These are phyloP conservation scores for Candida parachauliodes DNA, from an alignment of 805 yeast genomes.

Conservation along the genomic window DNA sequence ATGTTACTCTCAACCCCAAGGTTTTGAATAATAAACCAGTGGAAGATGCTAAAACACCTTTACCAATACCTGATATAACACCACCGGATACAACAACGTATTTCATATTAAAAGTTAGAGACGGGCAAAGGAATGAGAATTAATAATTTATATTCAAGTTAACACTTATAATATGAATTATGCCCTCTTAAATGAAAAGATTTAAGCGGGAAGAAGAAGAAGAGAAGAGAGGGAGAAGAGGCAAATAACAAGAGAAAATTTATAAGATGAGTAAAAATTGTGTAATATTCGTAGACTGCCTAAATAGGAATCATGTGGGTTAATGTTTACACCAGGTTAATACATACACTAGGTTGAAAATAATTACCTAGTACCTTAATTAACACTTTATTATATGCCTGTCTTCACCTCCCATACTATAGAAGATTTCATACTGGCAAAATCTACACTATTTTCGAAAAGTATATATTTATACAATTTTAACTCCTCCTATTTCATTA, in stretches of 20 bases:
- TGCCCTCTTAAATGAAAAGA: constrained; percentile 40
- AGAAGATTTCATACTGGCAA: too few relatives aligned
- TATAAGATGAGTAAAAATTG: constrained; percentile 7
- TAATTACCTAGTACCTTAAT: constrained; percentile 9
- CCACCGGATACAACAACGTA: constrained; percentile 99
- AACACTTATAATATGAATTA: too few relatives aligned
- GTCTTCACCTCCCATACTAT: neutral
- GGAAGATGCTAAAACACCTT: constrained; percentile 96
- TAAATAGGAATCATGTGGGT: constrained; percentile 16
- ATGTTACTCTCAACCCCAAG: constrained; percentile 89
- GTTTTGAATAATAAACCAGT: constrained; percentile 95
- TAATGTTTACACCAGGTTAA: too few relatives aligned
- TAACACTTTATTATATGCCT: constrained; percentile 4
- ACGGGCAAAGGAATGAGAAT: constrained; percentile 1
- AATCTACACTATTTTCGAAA: too few relatives aligned
- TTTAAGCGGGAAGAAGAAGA: constrained; percentile 50
- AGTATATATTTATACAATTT: constrained; percentile 50
- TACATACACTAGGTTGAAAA: constrained; percentile 18
- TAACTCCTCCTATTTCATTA: constrained; percentile 68
- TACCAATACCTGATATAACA: constrained; percentile 98
- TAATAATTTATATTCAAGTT: constrained; percentile 1
- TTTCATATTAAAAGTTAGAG: constrained; percentile 55
- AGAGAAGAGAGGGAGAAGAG: constrained; percentile 14
- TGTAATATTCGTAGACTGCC: constrained; percentile 15
- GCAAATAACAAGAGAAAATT: constrained; percentile 6